Evolutionary conservation across 331 rosid genomes (phyloP).

Genomic region (Dryas integrifolia): DNA sequence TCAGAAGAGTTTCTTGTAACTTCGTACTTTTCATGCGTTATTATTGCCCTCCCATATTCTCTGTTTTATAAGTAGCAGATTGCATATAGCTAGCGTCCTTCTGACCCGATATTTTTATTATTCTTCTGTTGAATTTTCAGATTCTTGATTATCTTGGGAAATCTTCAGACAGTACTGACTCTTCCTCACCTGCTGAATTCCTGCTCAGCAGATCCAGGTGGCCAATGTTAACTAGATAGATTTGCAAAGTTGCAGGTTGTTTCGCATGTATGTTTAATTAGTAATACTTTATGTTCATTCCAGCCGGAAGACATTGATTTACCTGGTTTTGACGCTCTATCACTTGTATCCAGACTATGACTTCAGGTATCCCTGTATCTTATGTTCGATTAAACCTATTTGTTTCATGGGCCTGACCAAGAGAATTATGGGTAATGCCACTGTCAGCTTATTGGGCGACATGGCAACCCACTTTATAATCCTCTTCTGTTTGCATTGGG

Average conservation of each 20-base stretch:
- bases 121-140: slow-evolving; percentile 38
- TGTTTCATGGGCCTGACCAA: slow-evolving; percentile 17
- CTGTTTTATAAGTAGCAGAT: neutral
- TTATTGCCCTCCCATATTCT: neutral
- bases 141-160: slow-evolving; percentile 80
- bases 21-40: neutral
- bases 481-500: slow-evolving; percentile 63
- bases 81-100: too few species aligned
- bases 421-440: slow-evolving; percentile 99
- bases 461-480: slow-evolving; percentile 92
- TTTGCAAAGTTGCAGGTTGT: slow-evolving; percentile 31
- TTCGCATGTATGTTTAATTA: slow-evolving; percentile 28
- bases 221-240: slow-evolving; percentile 28
- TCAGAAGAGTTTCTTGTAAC: neutral
- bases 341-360: slow-evolving; percentile 95
- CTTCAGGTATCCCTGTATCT: slow-evolving; percentile 81
- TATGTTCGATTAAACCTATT: slow-evolving; percentile 26
- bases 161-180: slow-evolving; percentile 62
- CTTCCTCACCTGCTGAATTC: slow-evolving; percentile 64
- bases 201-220: slow-evolving; percentile 74
- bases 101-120: neutral
- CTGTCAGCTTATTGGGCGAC: slow-evolving; percentile 95
- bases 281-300: slow-evolving; percentile 34
- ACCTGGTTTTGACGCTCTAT: slow-evolving; percentile 83
- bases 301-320: slow-evolving; percentile 95